Base-by-base conservation (phyloP, 140 eudicot genomes). In the Oenanthe javanica region DNA sequence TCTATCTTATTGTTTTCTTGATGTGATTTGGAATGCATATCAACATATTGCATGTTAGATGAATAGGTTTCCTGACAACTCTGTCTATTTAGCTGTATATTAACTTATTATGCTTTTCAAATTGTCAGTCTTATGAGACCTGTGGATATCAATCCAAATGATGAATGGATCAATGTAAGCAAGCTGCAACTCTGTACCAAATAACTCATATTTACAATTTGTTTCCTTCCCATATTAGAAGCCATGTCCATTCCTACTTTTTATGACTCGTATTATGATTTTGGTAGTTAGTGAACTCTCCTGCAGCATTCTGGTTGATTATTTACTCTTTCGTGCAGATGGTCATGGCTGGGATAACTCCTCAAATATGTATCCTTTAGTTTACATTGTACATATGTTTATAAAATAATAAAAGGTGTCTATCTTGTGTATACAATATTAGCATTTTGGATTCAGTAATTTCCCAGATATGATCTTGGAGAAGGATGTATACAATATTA, bases 81-180 rank as follows among this genome's bases (percentile, higher is more conserved):
- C 1, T 67, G 64, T 64, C n/a, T n/a, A 25, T 75, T 23, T 84
- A 82, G 87, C 79, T 75, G 27, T 59, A 42, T 61, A 72, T 46
- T 75, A 57, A 87, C 77, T 64, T 27, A 16, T 40, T 51, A 6
- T 72, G 47, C 38, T 38, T 69, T 72, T 85, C 83, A 66, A 83
- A 63, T 81, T 86, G 76, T 25, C 95, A 95, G 99, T 82, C 98
- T 86, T 69, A 93, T 95, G 99, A 93, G 84, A 86, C 96, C 98
- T 64, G 92, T 95, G 87, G 98, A 95, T 78, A 79, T 91, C 88
- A 93, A 83, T 82, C 99, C 99, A 31, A 92, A 84, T 77, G 99
- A 95, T 11, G 97, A 95, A 85, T 95, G 99, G 99, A 70, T 84
- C 69, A 95, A 92, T 91, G 99, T 92, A 92, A 88, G 99, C 40